Evolutionary conservation across 768 basidiomycete genomes (phyloP).

Genomic region (Cyclocybe cylindracea): DNA sequence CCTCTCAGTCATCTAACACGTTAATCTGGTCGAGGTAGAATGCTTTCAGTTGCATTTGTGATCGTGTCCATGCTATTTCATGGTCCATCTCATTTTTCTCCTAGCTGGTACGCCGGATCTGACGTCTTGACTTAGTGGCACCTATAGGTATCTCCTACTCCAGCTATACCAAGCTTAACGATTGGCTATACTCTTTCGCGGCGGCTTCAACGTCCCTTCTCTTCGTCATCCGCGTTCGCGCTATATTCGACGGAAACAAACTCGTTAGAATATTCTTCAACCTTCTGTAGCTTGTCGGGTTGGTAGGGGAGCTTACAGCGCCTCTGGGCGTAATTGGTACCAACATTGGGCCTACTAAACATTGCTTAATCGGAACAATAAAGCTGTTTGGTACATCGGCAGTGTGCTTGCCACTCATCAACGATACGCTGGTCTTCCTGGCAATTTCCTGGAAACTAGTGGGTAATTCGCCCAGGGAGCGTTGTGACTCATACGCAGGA

Average conservation of each 20-base stretch:
- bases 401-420: constrained; percentile 13
- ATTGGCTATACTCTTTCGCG: constrained; percentile 12
- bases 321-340: constrained; percentile 13
- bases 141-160: constrained; percentile 5
- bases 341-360: constrained; percentile 12
- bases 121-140: background rate
- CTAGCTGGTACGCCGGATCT: no score
- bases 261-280: constrained; percentile 18
- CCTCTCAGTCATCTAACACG: no score
- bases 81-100: no score
- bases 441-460: constrained; percentile 13
- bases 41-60: no score
- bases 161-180: background rate
- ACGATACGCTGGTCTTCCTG: constrained; percentile 28
- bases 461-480: no score
- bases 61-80: no score
- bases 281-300: constrained; percentile 24
- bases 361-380: constrained; percentile 17
- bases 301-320: constrained; percentile 20
- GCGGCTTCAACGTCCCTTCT: constrained; percentile 18
- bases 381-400: constrained; percentile 10
- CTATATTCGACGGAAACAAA: constrained; percentile 16
- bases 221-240: constrained; percentile 21
- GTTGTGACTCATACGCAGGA: no score
- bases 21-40: no score